phyloP scores from a whole-genome alignment of 2,329 filamentous ascomycete species.

The Fusarium sp. region DNA sequence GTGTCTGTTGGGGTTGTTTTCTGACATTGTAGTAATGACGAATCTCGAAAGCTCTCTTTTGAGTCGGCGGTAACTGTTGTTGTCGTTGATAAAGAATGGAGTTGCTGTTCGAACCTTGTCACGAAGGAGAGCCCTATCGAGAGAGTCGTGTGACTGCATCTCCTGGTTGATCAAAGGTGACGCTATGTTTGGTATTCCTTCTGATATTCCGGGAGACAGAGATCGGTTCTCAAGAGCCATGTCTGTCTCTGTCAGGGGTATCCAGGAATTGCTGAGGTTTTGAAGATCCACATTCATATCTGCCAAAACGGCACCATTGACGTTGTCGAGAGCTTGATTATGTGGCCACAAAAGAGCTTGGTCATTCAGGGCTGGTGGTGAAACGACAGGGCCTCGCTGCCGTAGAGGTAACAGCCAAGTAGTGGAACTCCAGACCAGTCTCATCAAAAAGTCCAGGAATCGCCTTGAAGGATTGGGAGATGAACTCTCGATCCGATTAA shows the following conservation, averaged over 20 bases:
- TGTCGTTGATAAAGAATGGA: conserved; percentile 36
- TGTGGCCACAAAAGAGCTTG: conserved; percentile 11
- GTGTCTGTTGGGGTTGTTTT: conserved; percentile 34
- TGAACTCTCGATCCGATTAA: conserved; percentile 4
- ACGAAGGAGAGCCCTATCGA: conserved; percentile 5
- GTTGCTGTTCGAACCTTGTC: conserved; percentile 31
- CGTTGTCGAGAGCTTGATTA: neutral
- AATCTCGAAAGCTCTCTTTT: conserved; percentile 30
- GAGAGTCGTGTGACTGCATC: neutral
- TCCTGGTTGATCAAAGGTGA: conserved; percentile 2
- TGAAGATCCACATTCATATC: conserved; percentile 31
- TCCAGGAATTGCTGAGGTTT: conserved; percentile 10
- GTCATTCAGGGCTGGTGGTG: neutral
- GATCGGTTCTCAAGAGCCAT: conserved; percentile 17
- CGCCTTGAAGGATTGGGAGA: conserved; percentile 14
- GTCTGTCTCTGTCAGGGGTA: neutral
- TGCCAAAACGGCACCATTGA: neutral
- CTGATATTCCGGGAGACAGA: conserved; percentile 5
- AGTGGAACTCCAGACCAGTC: conserved; percentile 30
- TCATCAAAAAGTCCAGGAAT: conserved; percentile 32
- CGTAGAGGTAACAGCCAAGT: conserved; percentile 22
- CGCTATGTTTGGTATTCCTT: conserved; percentile 8
- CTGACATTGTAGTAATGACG: conserved; percentile 34
- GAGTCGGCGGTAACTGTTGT: conserved; percentile 31
- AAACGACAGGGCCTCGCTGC: conserved; percentile 12